Evolutionary conservation across 2,329 filamentous ascomycete genomes (phyloP), one percentile per base, ranked within the genome.

Genomic region (Hypoxylon sp.): DNA sequence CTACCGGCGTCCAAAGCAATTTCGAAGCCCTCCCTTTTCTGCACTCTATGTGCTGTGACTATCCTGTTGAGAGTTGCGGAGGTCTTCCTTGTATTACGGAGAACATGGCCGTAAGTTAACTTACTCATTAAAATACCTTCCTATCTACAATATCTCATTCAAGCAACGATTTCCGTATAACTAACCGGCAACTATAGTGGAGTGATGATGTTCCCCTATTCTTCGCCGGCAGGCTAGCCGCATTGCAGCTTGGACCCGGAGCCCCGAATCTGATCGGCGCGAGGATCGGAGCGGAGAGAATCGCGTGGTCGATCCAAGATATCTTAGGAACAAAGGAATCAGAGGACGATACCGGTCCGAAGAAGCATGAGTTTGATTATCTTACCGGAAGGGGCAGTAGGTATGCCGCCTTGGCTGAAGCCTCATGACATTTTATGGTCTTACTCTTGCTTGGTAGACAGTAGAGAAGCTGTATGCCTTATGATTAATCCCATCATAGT

Each of bases 251-350:
- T 0, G 89, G 89, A 0, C 89, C 89, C 7, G 87, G 84, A 0
- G 87, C 87, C 1, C 83, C 82, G 0, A 92, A 92, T 66, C 73
- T 92, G 3, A 88, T 88, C 19, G 89, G 89, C 0, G 88, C 88
- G 2, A 80, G 89, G 57, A 66, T 86, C 17, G 88, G 88, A 0
- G 88, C 89, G 0, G 89, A 92, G 71, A 78, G 89, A 38, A 82
- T 91, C 35, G 82, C 83, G 0, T 89, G 87, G 86, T 83, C 81
- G 1, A 77, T 91, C 38, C 80, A 88, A 58, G 83, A 88, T 55
- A 64, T 82, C 7, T 53, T 86, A 30, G 73, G 67, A 32, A 67
- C 61, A 29, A 63, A 60, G 20, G 62, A 66, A n/a, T 62, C 54
- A 7, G 51, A 51, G 8, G 36, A 54, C 12, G 30, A 42, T 5